Percentiles rank a stretch among this genome's conserved stretches.
phyloP scores from a whole-genome alignment of 2,329 filamentous ascomycete genomes.

The Beauveria brongniartii region DNA sequence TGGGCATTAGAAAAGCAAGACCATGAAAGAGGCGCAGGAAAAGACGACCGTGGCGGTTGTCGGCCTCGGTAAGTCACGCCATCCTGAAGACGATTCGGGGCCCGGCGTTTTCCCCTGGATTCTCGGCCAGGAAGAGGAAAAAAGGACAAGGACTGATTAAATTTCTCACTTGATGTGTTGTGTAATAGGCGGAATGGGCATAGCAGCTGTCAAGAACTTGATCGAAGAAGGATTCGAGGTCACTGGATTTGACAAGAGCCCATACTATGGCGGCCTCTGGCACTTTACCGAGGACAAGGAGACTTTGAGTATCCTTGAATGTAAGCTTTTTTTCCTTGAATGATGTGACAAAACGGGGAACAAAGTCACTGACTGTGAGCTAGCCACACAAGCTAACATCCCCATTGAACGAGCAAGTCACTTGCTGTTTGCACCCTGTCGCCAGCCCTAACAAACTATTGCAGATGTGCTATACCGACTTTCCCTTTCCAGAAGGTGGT shows the following conservation, averaged over 20 bases:
- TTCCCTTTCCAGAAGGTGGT: conserved; percentile 22
- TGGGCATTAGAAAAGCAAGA: too few species aligned
- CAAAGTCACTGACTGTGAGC: not conserved
- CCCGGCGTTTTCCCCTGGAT: too few species aligned
- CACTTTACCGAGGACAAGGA: conserved; percentile 28
- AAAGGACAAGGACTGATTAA: not conserved
- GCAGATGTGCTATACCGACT: conserved; percentile 30
- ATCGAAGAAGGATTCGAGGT: conserved; percentile 37
- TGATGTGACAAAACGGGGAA: too few species aligned
- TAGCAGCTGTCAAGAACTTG: conserved; percentile 29
- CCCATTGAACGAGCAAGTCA: conserved; percentile 22
- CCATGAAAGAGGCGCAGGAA: not conserved
- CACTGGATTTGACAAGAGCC: conserved; percentile 33
- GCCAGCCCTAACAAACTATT: not conserved
- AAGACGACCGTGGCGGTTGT: conserved; percentile 4
- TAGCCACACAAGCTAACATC: conserved; percentile 25
- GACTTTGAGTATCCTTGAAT: conserved; percentile 1
- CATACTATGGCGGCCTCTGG: conserved; percentile 36
- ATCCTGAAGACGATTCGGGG: not conserved
- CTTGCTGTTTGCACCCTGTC: too few species aligned
- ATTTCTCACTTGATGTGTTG: not conserved
- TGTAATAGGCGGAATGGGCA: not conserved
- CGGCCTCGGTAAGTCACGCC: not conserved
- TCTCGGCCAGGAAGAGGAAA: not conserved
- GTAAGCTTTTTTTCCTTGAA: not conserved